Evolutionary conservation across 2,329 filamentous ascomycete genomes (phyloP), one percentile per base, ranked within the genome.

Genomic region (Furcasterigmium furcatum): DNA sequence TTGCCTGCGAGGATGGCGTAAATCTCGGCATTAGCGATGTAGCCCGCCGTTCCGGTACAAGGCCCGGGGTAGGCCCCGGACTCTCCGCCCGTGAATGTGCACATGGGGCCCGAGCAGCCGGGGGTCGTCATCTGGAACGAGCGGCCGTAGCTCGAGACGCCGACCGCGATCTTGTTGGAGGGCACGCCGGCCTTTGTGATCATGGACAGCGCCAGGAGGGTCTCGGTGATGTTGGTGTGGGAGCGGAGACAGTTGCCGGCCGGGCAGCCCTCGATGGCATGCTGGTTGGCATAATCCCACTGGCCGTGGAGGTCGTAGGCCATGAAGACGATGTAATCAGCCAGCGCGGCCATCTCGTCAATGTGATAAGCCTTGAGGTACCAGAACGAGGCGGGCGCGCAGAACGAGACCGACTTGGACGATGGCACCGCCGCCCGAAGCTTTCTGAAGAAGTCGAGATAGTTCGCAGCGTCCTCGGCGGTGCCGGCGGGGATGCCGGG

Each of bases 181-280:
- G 22, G n/a, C 4, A 41, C 39, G 39, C 39, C 39, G n/a, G n/a
- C n/a, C n/a, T n/a, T n/a, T n/a, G n/a, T n/a, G n/a, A n/a, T n/a
- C n/a, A n/a, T n/a, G n/a, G 5, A 24, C 39, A 38, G 36, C 12
- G 16, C 14, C 16, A 13, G 7, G 6, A 20, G n/a, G 36, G 62
- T 68, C 44, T 69, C 65, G 0, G 66, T 69, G 21, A 56, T 27
- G 49, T 70, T 70, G 19, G 68, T 54, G 38, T 68, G 60, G 3
- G 52, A 58, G 3, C 67, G 52, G 2, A 65, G 49, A 35, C 60
- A 65, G 46, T 55, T 59, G 2, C 62, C 58, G 0, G 32, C 41
- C 2, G 40, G 18, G 43, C 67, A 71, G 7, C 61, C 64, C 3
- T 47, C 22, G 9, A 44, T 44, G 1, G 61, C 39, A 29, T 43